A percentile compares a stretch with the other conserved stretches of the same genome.
phyloP scores from a whole-genome alignment of 768 basidiomycete genomes.

The Boletus insuetus region DNA sequence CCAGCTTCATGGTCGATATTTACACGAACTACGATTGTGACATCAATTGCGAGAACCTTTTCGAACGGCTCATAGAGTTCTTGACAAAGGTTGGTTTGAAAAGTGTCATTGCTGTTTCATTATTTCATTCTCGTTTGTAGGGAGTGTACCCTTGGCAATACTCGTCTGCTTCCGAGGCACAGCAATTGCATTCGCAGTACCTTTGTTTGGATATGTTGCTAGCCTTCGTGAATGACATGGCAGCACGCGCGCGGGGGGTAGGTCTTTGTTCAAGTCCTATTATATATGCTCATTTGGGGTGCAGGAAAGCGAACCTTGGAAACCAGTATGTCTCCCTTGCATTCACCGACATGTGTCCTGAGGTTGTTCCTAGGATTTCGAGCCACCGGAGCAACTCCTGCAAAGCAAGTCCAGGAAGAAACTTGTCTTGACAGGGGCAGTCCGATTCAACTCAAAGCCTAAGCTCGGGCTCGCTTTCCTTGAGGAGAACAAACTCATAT shows the following conservation, averaged over 20 bases:
- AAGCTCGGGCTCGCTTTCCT: constrained; percentile 88
- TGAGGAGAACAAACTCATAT: constrained; percentile 90
- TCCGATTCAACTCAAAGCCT: constrained; percentile 90
- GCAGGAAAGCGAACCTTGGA: constrained; percentile 57
- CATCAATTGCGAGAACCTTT: constrained; percentile 93
- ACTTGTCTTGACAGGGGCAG: constrained; percentile 76
- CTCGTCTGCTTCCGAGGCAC: constrained; percentile 54
- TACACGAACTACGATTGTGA: constrained; percentile 98
- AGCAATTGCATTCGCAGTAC: constrained; percentile 77
- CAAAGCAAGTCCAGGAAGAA: constrained; percentile 83
- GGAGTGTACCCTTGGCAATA: constrained; percentile 75
- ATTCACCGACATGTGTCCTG: background rate
- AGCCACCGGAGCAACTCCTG: constrained; percentile 54
- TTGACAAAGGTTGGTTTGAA: constrained; percentile 65
- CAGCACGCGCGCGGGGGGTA: constrained; percentile 55
- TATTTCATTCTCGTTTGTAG: constrained; percentile 36
- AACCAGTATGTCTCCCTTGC: constrained; percentile 43
- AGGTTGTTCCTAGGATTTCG: constrained; percentile 44
- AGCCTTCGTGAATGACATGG: constrained; percentile 86
- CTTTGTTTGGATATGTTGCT: constrained; percentile 87
- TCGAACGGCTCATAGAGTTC: constrained; percentile 86
- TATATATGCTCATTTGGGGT: constrained; percentile 8
- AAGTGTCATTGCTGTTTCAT: background rate
- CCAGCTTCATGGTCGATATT: constrained; percentile 93
- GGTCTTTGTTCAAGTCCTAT: constrained; percentile 20